These are phyloP conservation scores for Phytomonas sp. DNA, from an alignment of 208 protist species.

Conservation along the genomic window DNA sequence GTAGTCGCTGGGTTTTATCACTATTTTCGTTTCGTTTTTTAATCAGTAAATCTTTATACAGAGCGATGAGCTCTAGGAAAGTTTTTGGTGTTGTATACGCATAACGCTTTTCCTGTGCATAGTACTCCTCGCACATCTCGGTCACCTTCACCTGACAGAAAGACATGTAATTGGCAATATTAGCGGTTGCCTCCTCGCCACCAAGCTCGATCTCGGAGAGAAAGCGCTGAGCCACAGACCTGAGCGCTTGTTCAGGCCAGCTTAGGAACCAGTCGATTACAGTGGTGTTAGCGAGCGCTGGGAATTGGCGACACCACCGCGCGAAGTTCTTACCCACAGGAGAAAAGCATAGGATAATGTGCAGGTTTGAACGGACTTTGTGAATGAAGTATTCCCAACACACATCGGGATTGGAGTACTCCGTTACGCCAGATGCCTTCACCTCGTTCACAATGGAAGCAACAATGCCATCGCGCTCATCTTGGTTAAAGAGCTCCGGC, in stretches of 20 bases:
- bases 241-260: conserved; percentile 97
- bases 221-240: conserved; percentile 93
- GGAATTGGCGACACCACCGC: conserved; percentile 96
- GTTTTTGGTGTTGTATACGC: conserved; percentile 99
- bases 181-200: conserved; percentile 68
- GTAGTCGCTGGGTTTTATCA: conserved; percentile 90
- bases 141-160: conserved; percentile 93
- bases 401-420: conserved; percentile 89
- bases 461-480: conserved; percentile 89
- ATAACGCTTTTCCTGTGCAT: conserved; percentile 91
- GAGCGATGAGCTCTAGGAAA: conserved; percentile 97
- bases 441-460: conserved; percentile 89
- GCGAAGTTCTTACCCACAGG: conserved; percentile 97
- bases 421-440: conserved; percentile 79
- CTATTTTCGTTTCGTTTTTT: conserved; percentile 89
- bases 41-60: conserved; percentile 94
- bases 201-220: conserved; percentile 90
- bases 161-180: conserved; percentile 95
- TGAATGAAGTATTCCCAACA: conserved; percentile 96
- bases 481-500: conserved; percentile 92
- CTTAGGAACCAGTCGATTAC: conserved; percentile 99
- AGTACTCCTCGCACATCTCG: conserved; percentile 91
- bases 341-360: conserved; percentile 97
- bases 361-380: conserved; percentile 95
- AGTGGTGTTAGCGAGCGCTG: conserved; percentile 96